phyloP scores from a whole-genome alignment of 23 red algal species.

The Gracilaria caudata region DNA sequence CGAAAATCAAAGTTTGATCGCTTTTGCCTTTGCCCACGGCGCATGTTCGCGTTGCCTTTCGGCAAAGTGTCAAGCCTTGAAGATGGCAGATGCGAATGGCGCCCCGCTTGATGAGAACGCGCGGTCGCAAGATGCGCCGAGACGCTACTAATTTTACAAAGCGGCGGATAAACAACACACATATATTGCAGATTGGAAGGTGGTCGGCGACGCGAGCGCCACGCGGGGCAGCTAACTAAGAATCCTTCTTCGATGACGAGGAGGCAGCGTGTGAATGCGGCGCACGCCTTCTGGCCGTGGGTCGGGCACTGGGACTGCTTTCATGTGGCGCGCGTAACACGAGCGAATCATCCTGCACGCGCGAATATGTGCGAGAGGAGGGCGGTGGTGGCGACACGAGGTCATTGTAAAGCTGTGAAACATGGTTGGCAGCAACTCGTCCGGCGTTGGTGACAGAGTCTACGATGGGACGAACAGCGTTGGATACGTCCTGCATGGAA shows the following conservation, averaged over 20 bases:
- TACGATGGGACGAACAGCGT: conserved; percentile 55
- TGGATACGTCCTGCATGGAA: conserved; percentile 51
- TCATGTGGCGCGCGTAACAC: conserved; percentile 41
- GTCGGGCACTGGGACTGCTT: neutral
- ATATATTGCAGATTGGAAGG: neutral
- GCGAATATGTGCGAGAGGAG: neutral
- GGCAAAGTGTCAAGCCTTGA: too few relatives aligned
- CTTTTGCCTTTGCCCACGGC: neutral
- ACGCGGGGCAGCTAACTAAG: neutral
- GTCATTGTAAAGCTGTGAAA: conserved; percentile 43
- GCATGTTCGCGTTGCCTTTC: neutral
- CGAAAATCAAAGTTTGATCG: neutral
- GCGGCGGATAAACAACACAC: neutral
- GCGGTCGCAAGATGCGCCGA: neutral
- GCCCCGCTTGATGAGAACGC: neutral
- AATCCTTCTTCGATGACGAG: conserved; percentile 31
- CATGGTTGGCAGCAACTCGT: conserved; percentile 41
- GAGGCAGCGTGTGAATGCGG: conserved; percentile 25
- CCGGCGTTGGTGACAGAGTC: conserved; percentile 46
- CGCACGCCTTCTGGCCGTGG: conserved; percentile 8
- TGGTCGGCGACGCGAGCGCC: neutral
- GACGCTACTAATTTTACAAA: conserved; percentile 8
- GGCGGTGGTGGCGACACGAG: neutral
- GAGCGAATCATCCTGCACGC: conserved; percentile 41
- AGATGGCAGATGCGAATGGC: too few relatives aligned